Base-by-base conservation (phyloP, 2,329 filamentous ascomycete genomes). In the Fusarium sp. region DNA sequence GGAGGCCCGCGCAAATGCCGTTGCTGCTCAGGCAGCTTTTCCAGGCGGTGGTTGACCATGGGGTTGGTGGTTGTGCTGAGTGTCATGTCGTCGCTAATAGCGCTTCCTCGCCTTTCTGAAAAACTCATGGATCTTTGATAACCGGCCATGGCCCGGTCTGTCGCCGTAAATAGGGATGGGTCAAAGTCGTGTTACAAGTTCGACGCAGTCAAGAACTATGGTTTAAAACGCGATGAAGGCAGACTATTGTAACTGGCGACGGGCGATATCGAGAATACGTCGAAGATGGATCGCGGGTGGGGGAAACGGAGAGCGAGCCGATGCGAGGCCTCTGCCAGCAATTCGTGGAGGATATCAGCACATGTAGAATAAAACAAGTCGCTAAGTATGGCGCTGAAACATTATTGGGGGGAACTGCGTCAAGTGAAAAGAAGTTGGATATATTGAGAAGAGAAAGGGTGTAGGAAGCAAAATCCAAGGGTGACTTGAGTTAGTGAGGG, bases 91-190 rank as follows among this genome's bases (percentile, higher is more conserved):
- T 90, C 88, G 76, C 80, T 83, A 54, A 88, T 83, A 62, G 84
- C 80, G 73, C 87, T 90, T 64, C 87, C 87, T 79, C 89, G 84
- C 75, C 89, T 82, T 76, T 89, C 88, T 11, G 88, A 89, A 73
- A 91, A 87, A 79, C 88, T 88, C 70, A 88, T 80, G 38, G 88
- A 85, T 75, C 83, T 83, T 56, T 78, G 78, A 63, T 79, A 80
- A 72, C 77, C 77, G 70, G 77, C 79, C 79, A 81, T 81, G 76
- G 57, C 73, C 71, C 63, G 61, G 62, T 64, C 68, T 54, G 59
- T 73, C 55, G 59, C 63, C 67, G 62, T 59, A 54, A 46, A 66
- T 55, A 52, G 63, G 58, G 24, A 45, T 58, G 47, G 63, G 30
- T 50, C 43, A 43, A 34, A 52, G 51, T 68, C 32, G 40, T 27